Conservation (phyloP, 768 basidiomycete genomes). For the Agrocybe pediades region DNA sequence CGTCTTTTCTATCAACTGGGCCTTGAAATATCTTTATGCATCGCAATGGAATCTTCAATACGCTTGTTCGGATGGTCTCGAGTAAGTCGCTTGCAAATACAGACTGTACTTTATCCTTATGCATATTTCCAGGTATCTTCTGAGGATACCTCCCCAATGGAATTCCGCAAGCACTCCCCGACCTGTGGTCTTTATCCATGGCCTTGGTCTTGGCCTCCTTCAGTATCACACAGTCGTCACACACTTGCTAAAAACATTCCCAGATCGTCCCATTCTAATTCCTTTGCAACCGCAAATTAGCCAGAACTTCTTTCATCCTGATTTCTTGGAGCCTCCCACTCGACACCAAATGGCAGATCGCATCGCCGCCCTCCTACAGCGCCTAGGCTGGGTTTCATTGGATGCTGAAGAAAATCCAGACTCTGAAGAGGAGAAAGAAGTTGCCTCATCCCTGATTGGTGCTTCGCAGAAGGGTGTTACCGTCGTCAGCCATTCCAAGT, state of each 20-base stretch:
- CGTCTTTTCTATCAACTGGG: slow-evolving; percentile 49
- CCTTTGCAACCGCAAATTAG: slow-evolving; percentile 83
- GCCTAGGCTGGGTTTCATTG: slow-evolving; percentile 64
- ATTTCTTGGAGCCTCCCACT: slow-evolving; percentile 71
- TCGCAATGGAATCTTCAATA: slow-evolving; percentile 42
- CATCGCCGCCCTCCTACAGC: slow-evolving; percentile 56
- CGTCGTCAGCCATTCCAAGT: slow-evolving; percentile 90
- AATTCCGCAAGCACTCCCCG: slow-evolving; percentile 52
- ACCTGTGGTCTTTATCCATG: slow-evolving; percentile 86
- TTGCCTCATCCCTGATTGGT: slow-evolving; percentile 17
- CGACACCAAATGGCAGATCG: slow-evolving; percentile 57
- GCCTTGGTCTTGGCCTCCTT: slow-evolving; percentile 80
- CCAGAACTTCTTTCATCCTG: slow-evolving; percentile 79
- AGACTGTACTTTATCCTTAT: slow-evolving; percentile 1
- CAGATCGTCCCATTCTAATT: slow-evolving; percentile 75
- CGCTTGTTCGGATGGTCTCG: slow-evolving; percentile 62
- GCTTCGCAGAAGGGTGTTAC: slow-evolving; percentile 58
- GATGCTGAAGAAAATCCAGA: slow-evolving; percentile 19
- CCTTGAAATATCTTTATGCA: slow-evolving; percentile 46
- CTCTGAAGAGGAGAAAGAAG: slow-evolving; percentile 26
- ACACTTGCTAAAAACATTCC: slow-evolving; percentile 54
- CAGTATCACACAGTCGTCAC: slow-evolving; percentile 68
- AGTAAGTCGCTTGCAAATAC: slow-evolving; percentile 44
- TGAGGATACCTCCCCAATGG: slow-evolving; percentile 74
- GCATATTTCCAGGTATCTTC: slow-evolving; percentile 56